Evolutionary conservation across 2,329 filamentous ascomycete species (phyloP), one percentile per base, ranked within the genome.

Genomic region (Paecilomyces variotii): DNA sequence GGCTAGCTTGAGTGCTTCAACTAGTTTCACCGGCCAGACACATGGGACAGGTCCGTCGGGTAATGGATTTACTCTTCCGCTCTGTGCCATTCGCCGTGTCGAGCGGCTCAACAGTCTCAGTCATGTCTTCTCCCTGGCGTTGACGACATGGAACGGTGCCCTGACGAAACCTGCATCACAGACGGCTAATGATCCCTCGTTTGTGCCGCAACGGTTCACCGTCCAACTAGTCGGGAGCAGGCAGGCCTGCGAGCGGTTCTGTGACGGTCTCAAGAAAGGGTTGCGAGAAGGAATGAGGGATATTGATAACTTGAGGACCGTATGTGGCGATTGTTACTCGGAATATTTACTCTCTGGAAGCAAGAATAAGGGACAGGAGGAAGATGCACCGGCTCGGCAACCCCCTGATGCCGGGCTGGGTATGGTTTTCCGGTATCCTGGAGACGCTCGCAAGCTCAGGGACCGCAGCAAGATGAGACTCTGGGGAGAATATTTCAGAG

Each of bases 401-500:
- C 84, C 88, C 12, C 93, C 94, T n/a, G 93, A 99, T 75, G 94
- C 92, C 25, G 94, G 94, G 1, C 79, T 99, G 35, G 94, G 94
- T 35, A 90, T 95, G 83, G 75, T 95, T 12, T 99, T 97, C 75
- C 87, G 88, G 68, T 99, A 99, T 70, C 94, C 94, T 1, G 94
- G 94, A 58, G 95, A 99, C 76, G 85, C 92, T 39, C 90, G 92
- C 70, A 97, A 97, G 76, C 82, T 97, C 60, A 84, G 94, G 65
- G 94, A 99, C 73, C 84, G 91, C 59, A 96, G 93, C 70, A 99
- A 99, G 79, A 97, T 99, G 89, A 84, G 94, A 53, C 78, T 99
- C 49, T 99, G 94, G 94, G 91, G 90, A 59, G 94, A 99, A 75
- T 99, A 99, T 73, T 81, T 99, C 61, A 84, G 90, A 72, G 75